Base-by-base conservation (phyloP, 768 basidiomycete genomes). In the Leucogyrophana mollusca region DNA sequence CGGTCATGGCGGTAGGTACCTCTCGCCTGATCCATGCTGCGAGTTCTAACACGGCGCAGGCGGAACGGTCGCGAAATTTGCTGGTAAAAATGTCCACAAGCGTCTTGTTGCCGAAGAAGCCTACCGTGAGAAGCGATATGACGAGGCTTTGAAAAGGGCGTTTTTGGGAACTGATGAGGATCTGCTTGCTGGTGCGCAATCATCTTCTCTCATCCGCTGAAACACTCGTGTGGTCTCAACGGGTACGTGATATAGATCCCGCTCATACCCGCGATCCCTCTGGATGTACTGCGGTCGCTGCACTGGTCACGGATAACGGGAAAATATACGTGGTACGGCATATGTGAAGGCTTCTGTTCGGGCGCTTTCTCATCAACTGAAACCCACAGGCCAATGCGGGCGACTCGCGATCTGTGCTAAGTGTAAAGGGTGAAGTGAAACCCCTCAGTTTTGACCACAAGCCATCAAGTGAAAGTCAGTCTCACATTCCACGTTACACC, bases 141-240 rank as follows among this genome's bases (percentile, higher is more conserved):
- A 79, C 43, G 73, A 73, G 32, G 91, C 92, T 0, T 66, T 99
- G 60, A 97, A 91, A 72, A 77, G 77, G 56, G 87, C 92, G 0
- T 99, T 96, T 69, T 68, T 99, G 52, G 89, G 88, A 52, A 96
- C 91, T 1, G 96, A 99, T 67, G 93, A 95, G 59, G 95, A 95
- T 69, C 73, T 99, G 32, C 75, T 94, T 45, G 83, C 85, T 36
- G 81, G 94, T 94, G 55, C 58, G 80, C 67, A 34, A 37, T 24
- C 39, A 51, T 37, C 20, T 9, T 42, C 13, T 35, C 45, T 39
- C 39, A 33, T 20, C 22, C 33, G 38, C 24, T 34, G 49, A 32
- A 7, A 43, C 32, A 36, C 20, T 13, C 18, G 39, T n/a, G 17
- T 40, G 22, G 11, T 50, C 33, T 20, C 39, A 36, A 36, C 34